Conservation (phyloP, 1,139 yeast genomes). For the Nakaseomyces delphensis region DNA sequence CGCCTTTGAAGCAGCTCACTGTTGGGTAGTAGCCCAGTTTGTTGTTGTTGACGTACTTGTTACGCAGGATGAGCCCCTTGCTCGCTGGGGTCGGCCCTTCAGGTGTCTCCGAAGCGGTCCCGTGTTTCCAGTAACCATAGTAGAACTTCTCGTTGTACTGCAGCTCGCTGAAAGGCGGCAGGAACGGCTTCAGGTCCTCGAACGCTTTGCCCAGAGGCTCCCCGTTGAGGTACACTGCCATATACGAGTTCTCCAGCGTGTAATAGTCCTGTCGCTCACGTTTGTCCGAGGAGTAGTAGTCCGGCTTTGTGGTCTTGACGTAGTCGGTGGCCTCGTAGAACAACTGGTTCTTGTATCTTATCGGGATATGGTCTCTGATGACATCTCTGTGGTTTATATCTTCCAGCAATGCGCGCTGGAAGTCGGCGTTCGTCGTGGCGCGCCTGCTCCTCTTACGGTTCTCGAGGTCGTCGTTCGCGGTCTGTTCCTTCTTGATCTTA, state of each 20-base stretch:
- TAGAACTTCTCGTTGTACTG: conserved; percentile 36
- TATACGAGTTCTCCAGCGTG: conserved; percentile 28
- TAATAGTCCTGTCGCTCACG: conserved; percentile 25
- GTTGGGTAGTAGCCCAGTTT: conserved; percentile 86
- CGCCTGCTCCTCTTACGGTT: conserved; percentile 16
- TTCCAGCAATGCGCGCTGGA: conserved; percentile 25
- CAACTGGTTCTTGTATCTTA: conserved; percentile 65
- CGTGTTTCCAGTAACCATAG: conserved; percentile 36
- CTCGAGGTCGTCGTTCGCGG: conserved; percentile 10
- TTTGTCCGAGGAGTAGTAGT: conserved; percentile 25
- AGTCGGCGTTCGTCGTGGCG: conserved; percentile 19
- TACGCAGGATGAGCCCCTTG: conserved; percentile 34
- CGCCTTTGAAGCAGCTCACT: conserved; percentile 73
- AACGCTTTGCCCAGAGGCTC: conserved; percentile 54
- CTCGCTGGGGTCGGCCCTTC: conserved; percentile 5
- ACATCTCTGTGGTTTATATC: conserved; percentile 30
- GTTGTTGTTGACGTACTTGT: conserved; percentile 59
- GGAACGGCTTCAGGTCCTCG: conserved; percentile 60
- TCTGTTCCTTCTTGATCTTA: conserved; percentile 1
- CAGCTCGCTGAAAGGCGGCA: conserved; percentile 61
- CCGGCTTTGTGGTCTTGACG: conserved; percentile 49
- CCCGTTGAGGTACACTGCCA: conserved; percentile 75
- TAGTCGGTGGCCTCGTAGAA: conserved; percentile 86
- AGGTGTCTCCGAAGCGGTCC: too few species aligned
- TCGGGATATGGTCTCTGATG: conserved; percentile 79